phyloP scores from a whole-genome alignment of 2,329 filamentous ascomycete genomes.

The Pseudogymnoascus sp. region DNA sequence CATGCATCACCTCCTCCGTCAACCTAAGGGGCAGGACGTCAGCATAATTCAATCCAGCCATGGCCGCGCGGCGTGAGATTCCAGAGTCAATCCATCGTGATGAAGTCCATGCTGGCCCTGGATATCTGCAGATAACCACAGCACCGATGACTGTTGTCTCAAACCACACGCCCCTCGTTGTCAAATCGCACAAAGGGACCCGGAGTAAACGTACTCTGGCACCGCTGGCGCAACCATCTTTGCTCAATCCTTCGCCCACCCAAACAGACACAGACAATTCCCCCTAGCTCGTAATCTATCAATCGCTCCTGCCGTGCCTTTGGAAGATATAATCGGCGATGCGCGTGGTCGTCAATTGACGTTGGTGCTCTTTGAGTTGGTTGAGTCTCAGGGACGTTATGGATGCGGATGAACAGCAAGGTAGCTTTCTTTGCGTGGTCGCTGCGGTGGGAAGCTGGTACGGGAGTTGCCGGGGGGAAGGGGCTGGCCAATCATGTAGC shows the following conservation, averaged over 20 bases:
- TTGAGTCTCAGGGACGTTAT: constrained; percentile 1
- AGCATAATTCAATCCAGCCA: neutral
- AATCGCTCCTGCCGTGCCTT: neutral
- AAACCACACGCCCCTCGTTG: neutral
- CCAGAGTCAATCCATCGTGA: neutral
- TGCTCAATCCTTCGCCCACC: neutral
- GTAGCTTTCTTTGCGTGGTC: neutral
- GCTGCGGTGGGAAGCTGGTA: neutral
- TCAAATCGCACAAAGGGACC: neutral
- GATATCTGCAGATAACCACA: neutral
- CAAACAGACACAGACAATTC: constrained; percentile 2
- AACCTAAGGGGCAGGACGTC: constrained; percentile 49
- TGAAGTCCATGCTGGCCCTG: neutral
- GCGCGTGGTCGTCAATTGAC: constrained; percentile 3
- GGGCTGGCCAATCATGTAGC: neutral
- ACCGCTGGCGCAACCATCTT: constrained; percentile 65
- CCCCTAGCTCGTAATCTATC: neutral
- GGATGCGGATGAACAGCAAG: constrained; percentile 1
- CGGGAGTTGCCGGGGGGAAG: neutral
- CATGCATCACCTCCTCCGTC: constrained; percentile 85
- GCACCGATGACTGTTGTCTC: neutral
- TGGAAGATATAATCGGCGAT: neutral
- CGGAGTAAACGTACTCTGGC: constrained; percentile 52
- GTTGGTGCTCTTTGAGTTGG: neutral
- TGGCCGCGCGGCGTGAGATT: neutral